Conservation (phyloP, 2,329 filamentous ascomycete species). For the Aspergillus arachidicola region DNA sequence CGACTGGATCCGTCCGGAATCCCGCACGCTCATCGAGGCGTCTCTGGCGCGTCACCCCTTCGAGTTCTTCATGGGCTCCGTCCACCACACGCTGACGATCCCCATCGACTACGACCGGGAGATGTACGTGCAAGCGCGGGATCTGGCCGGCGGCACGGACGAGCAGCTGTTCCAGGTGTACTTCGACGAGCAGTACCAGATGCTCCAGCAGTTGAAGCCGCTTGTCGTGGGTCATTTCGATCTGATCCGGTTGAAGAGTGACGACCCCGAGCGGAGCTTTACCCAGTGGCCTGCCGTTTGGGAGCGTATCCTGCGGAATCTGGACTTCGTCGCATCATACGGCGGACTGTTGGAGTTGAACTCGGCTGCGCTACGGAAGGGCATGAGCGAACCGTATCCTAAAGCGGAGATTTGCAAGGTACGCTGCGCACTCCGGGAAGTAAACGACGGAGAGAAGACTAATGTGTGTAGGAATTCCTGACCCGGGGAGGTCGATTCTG, state of each 20-base stretch:
- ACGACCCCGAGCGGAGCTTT: conserved; percentile 66
- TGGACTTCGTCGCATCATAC: conserved; percentile 70
- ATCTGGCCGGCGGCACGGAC: conserved; percentile 62
- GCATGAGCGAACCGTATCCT: conserved; percentile 88
- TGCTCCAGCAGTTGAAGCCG: conserved; percentile 73
- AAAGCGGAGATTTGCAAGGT: conserved; percentile 71
- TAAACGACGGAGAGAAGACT: neutral
- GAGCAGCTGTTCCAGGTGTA: conserved; percentile 78
- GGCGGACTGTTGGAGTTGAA: conserved; percentile 89
- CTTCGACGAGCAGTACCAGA: conserved; percentile 82
- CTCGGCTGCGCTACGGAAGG: conserved; percentile 83
- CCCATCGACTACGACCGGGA: conserved; percentile 84
- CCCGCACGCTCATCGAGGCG: conserved; percentile 60
- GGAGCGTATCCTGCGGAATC: conserved; percentile 72
- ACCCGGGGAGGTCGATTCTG: conserved; percentile 78
- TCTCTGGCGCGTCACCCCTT: conserved; percentile 65
- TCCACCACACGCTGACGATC: conserved; percentile 84
- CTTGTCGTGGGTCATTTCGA: conserved; percentile 92
- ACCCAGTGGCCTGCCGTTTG: conserved; percentile 67
- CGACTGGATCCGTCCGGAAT: conserved; percentile 81
- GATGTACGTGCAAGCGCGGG: conserved; percentile 67
- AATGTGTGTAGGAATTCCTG: conserved; percentile 68
- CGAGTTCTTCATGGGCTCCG: conserved; percentile 89
- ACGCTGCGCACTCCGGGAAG: neutral
- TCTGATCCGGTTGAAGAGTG: conserved; percentile 78